phyloP scores from a whole-genome alignment of 164 flowering plant species.

The Sextonia rubra region DNA sequence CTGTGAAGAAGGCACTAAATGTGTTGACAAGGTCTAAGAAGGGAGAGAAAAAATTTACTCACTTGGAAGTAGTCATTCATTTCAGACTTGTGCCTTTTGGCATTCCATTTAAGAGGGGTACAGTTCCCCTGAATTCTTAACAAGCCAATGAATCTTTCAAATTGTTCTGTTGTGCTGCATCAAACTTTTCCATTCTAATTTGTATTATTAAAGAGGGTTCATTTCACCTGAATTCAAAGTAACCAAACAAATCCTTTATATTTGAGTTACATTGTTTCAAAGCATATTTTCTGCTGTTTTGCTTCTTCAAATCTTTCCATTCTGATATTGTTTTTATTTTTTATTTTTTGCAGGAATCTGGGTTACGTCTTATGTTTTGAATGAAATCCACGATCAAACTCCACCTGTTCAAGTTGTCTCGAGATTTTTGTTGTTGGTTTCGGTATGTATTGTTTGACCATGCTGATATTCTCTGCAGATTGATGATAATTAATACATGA shows the following conservation, averaged over 20 bases:
- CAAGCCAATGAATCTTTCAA: too few relatives aligned
- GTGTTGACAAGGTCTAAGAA: too few relatives aligned
- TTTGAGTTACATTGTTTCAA: not conserved
- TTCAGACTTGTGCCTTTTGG: too few relatives aligned
- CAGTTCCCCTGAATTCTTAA: too few relatives aligned
- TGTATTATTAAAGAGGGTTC: too few relatives aligned
- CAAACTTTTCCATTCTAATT: too few relatives aligned
- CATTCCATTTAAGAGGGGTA: too few relatives aligned
- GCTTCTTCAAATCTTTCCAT: not conserved
- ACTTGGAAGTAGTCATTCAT: too few relatives aligned
- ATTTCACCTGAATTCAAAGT: too few relatives aligned
- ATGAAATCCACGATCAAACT: constrained; percentile 60
- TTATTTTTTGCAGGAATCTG: constrained; percentile 51
- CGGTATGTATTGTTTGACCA: constrained; percentile 29
- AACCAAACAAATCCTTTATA: not conserved
- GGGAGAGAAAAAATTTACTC: too few relatives aligned
- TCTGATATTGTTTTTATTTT: not conserved
- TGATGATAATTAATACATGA: not conserved
- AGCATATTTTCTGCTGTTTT: not conserved
- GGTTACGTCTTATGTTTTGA: constrained; percentile 56
- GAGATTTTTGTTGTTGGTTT: constrained; percentile 53
- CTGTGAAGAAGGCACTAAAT: too few relatives aligned
- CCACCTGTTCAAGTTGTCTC: constrained; percentile 67
- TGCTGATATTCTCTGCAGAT: not conserved
- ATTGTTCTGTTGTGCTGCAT: too few relatives aligned